Evolutionary conservation across 2,329 filamentous ascomycete species (phyloP), one percentile per base, ranked within the genome.

Genomic region (Trichophaea hybrida): DNA sequence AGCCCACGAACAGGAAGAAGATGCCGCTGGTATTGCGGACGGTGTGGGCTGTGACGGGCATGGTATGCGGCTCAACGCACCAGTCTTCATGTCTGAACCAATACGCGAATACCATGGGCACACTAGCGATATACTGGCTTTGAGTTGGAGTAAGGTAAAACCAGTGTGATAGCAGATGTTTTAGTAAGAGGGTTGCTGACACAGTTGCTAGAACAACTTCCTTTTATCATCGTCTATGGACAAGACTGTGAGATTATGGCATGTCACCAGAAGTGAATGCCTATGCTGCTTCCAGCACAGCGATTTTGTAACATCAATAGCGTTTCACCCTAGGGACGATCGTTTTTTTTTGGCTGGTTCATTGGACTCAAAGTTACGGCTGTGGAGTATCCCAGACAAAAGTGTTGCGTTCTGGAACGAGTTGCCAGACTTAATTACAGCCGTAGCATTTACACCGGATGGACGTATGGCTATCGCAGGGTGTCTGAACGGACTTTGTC

Each of bases 341-440:
- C 84, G 93, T 0, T 98, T 98, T 75, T 98, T 98, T 72, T 77
- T 98, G 8, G 90, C 93, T 15, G 93, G 93, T 6, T 95, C 88
- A 0, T 77, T 97, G 5, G 93, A 98, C 70, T 85, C 84, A 1
- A 90, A 89, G 66, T 73, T 98, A 55, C 80, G 93, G 13, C 74
- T 98, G 1, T 98, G 93, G 93, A 96, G 89, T 69, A 98, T 98
- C 51, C 90, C 93, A 0, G 93, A 98, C 71, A 96, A 94, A 71
- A 82, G 79, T n/a, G 86, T 97, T 33, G 90, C 90, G 0, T 97
- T 83, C 70, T 84, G 84, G 65, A 84, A 79, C 6, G 81, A 85
- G 48, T 75, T 90, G 0, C 81, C 85, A 0, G 90, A 96, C 66
- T 85, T 97, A 72, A 89, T 97, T 63, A 98, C 93, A 0, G 88